Evolutionary conservation across 345 rosid genomes (phyloP).

Genomic region (Eucalyptus erythrocorys): DNA sequence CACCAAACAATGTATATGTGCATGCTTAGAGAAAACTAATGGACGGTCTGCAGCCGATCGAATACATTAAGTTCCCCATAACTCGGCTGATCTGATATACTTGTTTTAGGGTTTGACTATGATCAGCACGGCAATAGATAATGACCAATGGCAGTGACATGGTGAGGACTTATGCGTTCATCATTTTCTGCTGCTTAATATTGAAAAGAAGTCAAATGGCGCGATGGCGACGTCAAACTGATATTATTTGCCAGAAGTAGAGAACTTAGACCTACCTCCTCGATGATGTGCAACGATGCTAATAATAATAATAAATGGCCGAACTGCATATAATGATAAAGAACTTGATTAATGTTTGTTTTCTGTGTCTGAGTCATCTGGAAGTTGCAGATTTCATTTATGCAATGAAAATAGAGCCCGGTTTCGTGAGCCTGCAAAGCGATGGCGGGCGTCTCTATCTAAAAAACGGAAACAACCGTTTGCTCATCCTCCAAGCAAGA

Average conservation of each 20-base stretch:
- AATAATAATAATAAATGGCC: neutral
- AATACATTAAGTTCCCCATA: neutral
- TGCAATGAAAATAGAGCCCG: slow-evolving; percentile 7
- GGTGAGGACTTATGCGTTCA: neutral
- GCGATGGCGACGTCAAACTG: slow-evolving; percentile 28
- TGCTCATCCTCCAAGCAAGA: neutral
- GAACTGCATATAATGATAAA: neutral
- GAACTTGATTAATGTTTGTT: neutral
- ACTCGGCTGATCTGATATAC: neutral
- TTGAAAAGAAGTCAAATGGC: slow-evolving; percentile 6
- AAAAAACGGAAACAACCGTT: neutral
- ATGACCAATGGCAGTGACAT: neutral
- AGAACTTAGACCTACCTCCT: neutral
- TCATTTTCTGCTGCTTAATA: neutral
- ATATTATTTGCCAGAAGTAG: neutral
- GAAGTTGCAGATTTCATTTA: slow-evolving; percentile 5
- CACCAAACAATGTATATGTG: neutral
- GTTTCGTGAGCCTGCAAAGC: neutral
- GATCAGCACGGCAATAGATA: neutral
- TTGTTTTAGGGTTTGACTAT: neutral
- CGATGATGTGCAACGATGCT: neutral
- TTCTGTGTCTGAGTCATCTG: neutral
- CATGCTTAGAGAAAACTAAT: neutral
- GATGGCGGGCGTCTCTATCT: neutral
- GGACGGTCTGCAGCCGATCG: neutral